These are phyloP conservation scores for Didymella lethalis DNA, from an alignment of 2,329 filamentous ascomycete species.

Conservation along the genomic window DNA sequence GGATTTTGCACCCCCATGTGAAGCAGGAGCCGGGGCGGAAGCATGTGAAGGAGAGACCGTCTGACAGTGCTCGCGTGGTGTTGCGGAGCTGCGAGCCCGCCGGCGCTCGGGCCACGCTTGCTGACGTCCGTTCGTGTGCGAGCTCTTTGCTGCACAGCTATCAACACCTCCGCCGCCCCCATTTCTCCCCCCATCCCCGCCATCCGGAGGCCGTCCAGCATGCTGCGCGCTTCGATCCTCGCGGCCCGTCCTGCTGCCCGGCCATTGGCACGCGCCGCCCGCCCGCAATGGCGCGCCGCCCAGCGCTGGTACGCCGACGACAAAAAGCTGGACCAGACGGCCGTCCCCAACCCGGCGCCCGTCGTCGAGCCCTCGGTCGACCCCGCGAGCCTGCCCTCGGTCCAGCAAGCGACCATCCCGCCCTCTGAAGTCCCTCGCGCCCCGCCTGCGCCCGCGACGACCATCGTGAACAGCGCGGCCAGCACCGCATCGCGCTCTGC, in stretches of 20 bases:
- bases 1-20: neutral
- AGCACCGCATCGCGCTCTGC: conserved; percentile 44
- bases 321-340: conserved; percentile 53
- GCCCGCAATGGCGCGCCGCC: conserved; percentile 48
- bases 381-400: conserved; percentile 45
- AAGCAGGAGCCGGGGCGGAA: neutral
- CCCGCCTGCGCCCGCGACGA: conserved; percentile 53
- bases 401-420: conserved; percentile 54
- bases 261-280: conserved; percentile 43
- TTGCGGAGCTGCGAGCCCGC: conserved; percentile 1
- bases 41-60: conserved; percentile 17
- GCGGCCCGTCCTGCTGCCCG: conserved; percentile 56
- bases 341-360: conserved; percentile 47
- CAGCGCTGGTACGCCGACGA: conserved; percentile 62
- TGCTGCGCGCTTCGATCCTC: conserved; percentile 65
- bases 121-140: conserved; percentile 8
- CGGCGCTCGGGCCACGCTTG: conserved; percentile 5
- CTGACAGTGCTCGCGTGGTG: conserved; percentile 11
- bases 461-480: conserved; percentile 31
- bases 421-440: conserved; percentile 59
- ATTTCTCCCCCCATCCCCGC: conserved; percentile 32
- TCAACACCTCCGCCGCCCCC: conserved; percentile 23
- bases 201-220: conserved; percentile 56
- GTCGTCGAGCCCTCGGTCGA: conserved; percentile 51
- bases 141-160: conserved; percentile 22